phyloP scores from a whole-genome alignment of 73 alveolate genomes.

The Paramecium octaurelia region DNA sequence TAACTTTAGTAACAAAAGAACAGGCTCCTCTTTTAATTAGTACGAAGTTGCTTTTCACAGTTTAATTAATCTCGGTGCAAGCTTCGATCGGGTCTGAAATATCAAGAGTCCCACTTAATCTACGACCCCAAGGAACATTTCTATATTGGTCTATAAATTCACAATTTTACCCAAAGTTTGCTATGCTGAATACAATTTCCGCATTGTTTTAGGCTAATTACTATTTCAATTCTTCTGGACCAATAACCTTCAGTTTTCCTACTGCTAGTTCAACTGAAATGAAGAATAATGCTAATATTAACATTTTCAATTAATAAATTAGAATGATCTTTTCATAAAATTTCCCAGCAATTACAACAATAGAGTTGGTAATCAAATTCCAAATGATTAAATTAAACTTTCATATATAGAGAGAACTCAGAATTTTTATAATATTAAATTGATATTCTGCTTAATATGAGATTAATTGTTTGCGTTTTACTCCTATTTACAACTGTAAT shows the following conservation, averaged over 20 bases:
- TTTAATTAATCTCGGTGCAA: not conserved
- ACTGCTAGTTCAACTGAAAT: not conserved
- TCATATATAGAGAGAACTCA: not conserved
- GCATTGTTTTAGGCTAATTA: not conserved
- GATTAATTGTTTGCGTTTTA: not conserved
- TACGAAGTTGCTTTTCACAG: not conserved
- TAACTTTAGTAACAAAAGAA: constrained; percentile 69
- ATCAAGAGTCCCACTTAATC: not conserved
- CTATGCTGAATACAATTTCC: not conserved
- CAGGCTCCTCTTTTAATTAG: constrained; percentile 72
- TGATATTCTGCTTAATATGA: not conserved
- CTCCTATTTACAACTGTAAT: not conserved
- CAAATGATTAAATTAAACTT: not conserved
- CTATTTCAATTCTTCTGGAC: not conserved
- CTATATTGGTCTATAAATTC: not conserved
- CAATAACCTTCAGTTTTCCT: not conserved
- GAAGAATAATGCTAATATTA: not conserved
- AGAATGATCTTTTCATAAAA: not conserved
- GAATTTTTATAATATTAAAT: not conserved
- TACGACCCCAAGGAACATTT: constrained; percentile 45
- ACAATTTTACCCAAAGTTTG: constrained; percentile 12
- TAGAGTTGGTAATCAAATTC: not conserved
- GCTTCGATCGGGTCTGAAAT: not conserved
- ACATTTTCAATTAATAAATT: not conserved
- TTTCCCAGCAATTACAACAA: not conserved